These are phyloP conservation scores for Citrus cavaleriei DNA, from an alignment of 345 rosid genomes.

Conservation along the genomic window DNA sequence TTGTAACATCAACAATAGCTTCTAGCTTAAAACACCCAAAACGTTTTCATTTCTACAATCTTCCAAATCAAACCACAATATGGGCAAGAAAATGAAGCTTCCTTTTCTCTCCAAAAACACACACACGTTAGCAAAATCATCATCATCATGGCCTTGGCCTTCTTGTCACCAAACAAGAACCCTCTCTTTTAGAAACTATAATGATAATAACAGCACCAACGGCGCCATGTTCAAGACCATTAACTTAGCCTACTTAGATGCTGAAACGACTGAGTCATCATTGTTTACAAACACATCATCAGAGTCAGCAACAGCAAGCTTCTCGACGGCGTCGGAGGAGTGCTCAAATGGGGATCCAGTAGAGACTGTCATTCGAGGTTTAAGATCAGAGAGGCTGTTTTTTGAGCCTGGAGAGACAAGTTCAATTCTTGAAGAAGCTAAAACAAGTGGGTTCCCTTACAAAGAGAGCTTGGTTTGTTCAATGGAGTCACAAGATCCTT, in stretches of 20 bases:
- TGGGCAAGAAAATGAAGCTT: constrained; percentile 57
- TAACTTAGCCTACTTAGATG: constrained; percentile 33
- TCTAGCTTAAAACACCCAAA: constrained; percentile 4
- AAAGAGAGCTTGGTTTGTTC: constrained; percentile 47
- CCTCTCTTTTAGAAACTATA: constrained; percentile 49
- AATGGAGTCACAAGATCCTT: constrained; percentile 77
- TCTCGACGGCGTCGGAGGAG: constrained; percentile 37
- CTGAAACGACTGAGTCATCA: constrained; percentile 10
- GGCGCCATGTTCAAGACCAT: constrained; percentile 31
- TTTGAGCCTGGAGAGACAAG: constrained; percentile 70
- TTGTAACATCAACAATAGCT: neutral
- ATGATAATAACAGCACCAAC: neutral
- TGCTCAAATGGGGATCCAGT: constrained; percentile 19
- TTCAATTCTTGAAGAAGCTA: constrained; percentile 51
- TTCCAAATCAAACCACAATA: neutral
- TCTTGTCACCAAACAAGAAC: constrained; percentile 79
- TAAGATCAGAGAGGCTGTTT: constrained; percentile 58
- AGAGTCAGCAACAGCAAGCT: constrained; percentile 33
- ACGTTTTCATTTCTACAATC: neutral
- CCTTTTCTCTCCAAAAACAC: constrained; percentile 45
- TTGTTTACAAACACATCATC: constrained; percentile 27
- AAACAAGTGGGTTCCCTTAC: constrained; percentile 18
- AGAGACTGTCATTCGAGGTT: constrained; percentile 52
- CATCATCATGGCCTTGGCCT: constrained; percentile 78
- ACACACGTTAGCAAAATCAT: neutral